These are phyloP conservation scores for Phytophthora sp. DNA, from an alignment of 352 stramenopile genomes.

Conservation along the genomic window DNA sequence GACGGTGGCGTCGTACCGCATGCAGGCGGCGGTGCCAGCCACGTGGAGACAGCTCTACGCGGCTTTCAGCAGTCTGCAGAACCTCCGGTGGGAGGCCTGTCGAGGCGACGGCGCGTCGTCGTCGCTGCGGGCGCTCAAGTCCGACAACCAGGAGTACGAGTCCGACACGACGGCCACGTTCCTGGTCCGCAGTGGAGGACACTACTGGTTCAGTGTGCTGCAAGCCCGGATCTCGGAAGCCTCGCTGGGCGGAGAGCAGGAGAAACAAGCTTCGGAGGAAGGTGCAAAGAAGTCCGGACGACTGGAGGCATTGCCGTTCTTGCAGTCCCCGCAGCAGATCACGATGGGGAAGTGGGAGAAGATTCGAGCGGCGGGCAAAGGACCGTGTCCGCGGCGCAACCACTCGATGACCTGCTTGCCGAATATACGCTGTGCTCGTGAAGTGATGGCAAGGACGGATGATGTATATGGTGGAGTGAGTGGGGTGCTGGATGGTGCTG, in stretches of 20 bases:
- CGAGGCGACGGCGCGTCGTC: conserved; percentile 52
- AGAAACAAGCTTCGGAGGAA: background rate
- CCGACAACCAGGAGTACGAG: conserved; percentile 76
- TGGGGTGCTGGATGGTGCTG: background rate
- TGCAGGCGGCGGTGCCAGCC: conserved; percentile 57
- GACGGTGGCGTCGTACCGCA: conserved; percentile 71
- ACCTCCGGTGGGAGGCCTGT: conserved; percentile 52
- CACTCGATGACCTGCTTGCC: conserved; percentile 72
- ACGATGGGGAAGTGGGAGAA: conserved; percentile 64
- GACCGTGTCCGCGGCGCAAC: conserved; percentile 59
- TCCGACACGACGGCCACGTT: conserved; percentile 43
- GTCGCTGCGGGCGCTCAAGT: conserved; percentile 62
- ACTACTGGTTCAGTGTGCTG: conserved; percentile 80
- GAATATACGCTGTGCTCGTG: conserved; percentile 26
- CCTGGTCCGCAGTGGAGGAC: conserved; percentile 64
- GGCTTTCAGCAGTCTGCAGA: conserved; percentile 43
- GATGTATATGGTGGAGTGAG: background rate
- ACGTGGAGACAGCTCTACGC: conserved; percentile 68
- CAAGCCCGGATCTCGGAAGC: conserved; percentile 39
- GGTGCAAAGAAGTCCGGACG: conserved; percentile 1
- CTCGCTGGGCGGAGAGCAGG: conserved; percentile 25
- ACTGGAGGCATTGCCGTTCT: conserved; percentile 40
- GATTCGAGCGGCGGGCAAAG: conserved; percentile 44
- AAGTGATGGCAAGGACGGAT: conserved; percentile 18
- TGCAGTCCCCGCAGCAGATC: conserved; percentile 45